Evolutionary conservation across 805 yeast genomes (phyloP), one percentile per base, ranked within the genome.

Genomic region (Teunomyces aglyptinius): DNA sequence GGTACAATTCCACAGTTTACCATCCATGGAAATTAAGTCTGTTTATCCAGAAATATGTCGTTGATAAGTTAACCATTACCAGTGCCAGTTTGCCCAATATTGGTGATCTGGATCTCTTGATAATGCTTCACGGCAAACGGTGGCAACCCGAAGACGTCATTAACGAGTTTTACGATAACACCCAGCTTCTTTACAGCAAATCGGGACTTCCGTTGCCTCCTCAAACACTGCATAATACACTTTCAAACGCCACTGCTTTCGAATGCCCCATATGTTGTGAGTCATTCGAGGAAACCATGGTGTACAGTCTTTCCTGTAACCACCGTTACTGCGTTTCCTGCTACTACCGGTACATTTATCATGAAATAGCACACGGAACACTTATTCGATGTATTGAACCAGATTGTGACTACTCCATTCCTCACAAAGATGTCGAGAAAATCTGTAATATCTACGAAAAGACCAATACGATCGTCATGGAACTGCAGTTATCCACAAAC

Each of bases 261-360:
- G 41, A 32, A 11, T 47, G 50, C 16, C 12, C 31, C 12, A 82
- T 91, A n/a, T 91, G 97, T 64, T 87, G 89, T 61, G 85, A 84
- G 18, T 77, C 76, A 0, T 70, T 68, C 22, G 58, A 59, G 0
- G 49, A 50, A 1, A 45, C 67, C 27, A 44, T 49, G 6, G 64
- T 68, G 2, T 87, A 81, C 55, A 64, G 75, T 2, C 62, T 89
- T 13, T 73, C 73, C 12, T 94, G 98, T 63, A 76, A 74, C 6
- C 97, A 92, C 63, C 71, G 68, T 43, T 86, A 72, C 54, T 94
- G 99, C 60, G 54, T 70, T 1, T 68, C 67, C 10, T 92, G 99
- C 63, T 91, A 85, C 61, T 58, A 67, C 12, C 73, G 72, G 28
- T 91, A 89, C 60, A 67, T 86, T 15, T 57, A 67, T 5, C 78